A percentile compares a stretch with the other conserved stretches of the same genome.
phyloP scores from a whole-genome alignment of 2,329 filamentous ascomycete genomes.

The Fonsecaea erecta region DNA sequence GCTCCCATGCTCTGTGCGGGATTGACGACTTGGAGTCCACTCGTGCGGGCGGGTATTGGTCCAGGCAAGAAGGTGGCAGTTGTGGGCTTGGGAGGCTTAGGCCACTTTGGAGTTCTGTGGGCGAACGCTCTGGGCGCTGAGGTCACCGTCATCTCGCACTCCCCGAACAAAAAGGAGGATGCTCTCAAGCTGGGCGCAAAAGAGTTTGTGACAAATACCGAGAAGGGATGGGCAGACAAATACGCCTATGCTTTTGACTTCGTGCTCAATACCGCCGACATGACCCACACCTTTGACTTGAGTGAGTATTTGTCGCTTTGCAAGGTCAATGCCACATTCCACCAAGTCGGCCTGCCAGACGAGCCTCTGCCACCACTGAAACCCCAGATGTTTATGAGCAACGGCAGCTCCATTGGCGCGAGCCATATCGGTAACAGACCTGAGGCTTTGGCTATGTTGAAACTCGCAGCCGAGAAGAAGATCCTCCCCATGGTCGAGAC shows the following conservation, averaged over 20 bases:
- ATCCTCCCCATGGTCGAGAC: constrained; percentile 71
- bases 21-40: constrained; percentile 76
- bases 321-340: constrained; percentile 60
- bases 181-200: constrained; percentile 64
- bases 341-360: constrained; percentile 63
- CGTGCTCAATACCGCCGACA: constrained; percentile 74
- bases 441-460: constrained; percentile 73
- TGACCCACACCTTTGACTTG: constrained; percentile 71
- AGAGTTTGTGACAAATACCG: constrained; percentile 62
- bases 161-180: constrained; percentile 63
- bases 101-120: constrained; percentile 72
- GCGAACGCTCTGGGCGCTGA: constrained; percentile 70
- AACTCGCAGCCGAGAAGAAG: constrained; percentile 71
- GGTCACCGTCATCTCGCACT: constrained; percentile 65
- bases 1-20: constrained; percentile 71
- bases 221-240: constrained; percentile 63
- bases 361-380: constrained; percentile 72
- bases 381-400: constrained; percentile 74
- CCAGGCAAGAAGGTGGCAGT: constrained; percentile 61
- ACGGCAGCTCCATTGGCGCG: constrained; percentile 72
- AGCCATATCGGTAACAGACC: constrained; percentile 72
- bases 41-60: constrained; percentile 74
- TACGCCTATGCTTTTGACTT: constrained; percentile 64
- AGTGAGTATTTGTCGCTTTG: constrained; percentile 56
- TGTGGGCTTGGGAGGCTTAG: constrained; percentile 64